Conservation (phyloP, 306 rosid species). For the Quercus mongolica region DNA sequence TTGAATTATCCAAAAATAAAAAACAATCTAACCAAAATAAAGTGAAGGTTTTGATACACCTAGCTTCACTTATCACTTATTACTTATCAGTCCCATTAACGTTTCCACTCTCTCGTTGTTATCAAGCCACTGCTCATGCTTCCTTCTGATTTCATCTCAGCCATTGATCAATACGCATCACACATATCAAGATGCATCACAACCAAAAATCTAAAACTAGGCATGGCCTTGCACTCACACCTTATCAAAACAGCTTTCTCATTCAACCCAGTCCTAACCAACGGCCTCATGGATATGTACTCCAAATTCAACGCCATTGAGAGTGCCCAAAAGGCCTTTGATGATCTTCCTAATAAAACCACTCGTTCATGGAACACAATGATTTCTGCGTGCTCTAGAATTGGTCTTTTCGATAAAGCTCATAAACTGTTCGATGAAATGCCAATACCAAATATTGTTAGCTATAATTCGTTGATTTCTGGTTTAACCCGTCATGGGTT, state of each 20-base stretch:
- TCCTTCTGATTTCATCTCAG: conserved; percentile 7
- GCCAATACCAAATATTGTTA: conserved; percentile 47
- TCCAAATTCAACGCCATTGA: conserved; percentile 42
- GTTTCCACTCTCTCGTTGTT: background rate
- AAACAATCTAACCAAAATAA: too few relatives aligned
- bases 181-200: conserved; percentile 40
- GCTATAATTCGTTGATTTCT: conserved; percentile 49
- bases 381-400: conserved; percentile 29
- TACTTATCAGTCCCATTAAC: conserved; percentile 7
- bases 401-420: conserved; percentile 30
- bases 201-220: conserved; percentile 32
- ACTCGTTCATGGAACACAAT: conserved; percentile 59
- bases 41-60: too few relatives aligned
- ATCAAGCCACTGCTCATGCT: conserved; percentile 15
- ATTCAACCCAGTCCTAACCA: conserved; percentile 35
- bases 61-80: too few relatives aligned
- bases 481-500: conserved; percentile 38
- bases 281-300: conserved; percentile 51
- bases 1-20: too few relatives aligned
- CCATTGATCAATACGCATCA: conserved; percentile 23
- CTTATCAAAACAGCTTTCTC: conserved; percentile 52
- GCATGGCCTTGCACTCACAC: conserved; percentile 44
- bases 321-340: conserved; percentile 35
- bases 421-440: conserved; percentile 37
- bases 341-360: conserved; percentile 44